Base-by-base conservation (phyloP, 345 rosid species). In the Euphorbia lathyris region DNA sequence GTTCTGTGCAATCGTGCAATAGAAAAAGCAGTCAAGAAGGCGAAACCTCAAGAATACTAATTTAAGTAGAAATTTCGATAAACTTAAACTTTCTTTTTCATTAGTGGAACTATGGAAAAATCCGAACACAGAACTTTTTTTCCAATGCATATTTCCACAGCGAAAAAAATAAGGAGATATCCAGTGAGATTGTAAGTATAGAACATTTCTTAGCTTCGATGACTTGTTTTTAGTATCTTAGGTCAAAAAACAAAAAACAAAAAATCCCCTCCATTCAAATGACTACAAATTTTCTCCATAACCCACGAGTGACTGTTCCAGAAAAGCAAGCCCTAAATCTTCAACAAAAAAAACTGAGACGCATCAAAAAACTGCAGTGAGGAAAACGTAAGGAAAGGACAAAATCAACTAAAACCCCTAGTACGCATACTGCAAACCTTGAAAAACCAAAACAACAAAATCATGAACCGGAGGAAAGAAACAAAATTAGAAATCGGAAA, bases 271-370 rank as follows among this genome's bases (percentile, higher is more conserved):
- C 51, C 58, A 40, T 40, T 40, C 5, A 40, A 40, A 40, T 5
- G 43, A 40, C 43, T 16, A 32, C 23, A 40, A 56, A 23, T 12
- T 36, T 30, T 30, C 40, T 0, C 5, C 9, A 26, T 1, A 57
- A 57, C 45, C 48, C 53, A 12, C 38, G 19, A n/a, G 9, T 26
- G 26, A 19, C 22, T 57, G 26, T 58, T 58, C 30, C 25, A 23
- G 56, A 45, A 26, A 40, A 69, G 42, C 19, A n/a, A 58, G 16
- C 72, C 40, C 72, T 22, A 43, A 4, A 51, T 51, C 6, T 14
- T 69, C 57, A 59, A n/a, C 42, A 48, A 51, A 66, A 26, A 22
- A 50, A 66, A 8, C 10, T 9, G 27, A 45, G 20, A 34, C 55
- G 26, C 11, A 7, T 23, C 38, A 25, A 65, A 7, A 47, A 9